These are phyloP conservation scores for Exophiala sp. DNA, from an alignment of 2,329 filamentous ascomycete species.

Conservation along the genomic window DNA sequence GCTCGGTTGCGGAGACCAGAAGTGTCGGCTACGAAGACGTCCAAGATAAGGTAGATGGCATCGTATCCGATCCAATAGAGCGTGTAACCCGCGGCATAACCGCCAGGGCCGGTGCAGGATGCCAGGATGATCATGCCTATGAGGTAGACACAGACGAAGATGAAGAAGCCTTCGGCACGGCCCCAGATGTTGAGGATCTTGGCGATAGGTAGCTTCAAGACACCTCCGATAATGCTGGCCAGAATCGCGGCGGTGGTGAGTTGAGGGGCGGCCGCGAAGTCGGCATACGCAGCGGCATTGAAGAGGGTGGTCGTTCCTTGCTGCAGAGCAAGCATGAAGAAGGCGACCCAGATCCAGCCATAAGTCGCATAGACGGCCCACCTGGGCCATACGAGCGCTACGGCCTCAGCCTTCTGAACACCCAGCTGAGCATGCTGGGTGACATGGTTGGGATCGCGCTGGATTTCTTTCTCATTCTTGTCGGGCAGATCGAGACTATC, in stretches of 20 bases:
- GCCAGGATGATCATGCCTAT: conserved; percentile 58
- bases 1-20: conserved; percentile 58
- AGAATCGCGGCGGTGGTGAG: conserved; percentile 53
- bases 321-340: conserved; percentile 46
- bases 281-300: conserved; percentile 50
- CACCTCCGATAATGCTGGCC: conserved; percentile 53
- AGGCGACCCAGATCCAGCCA: conserved; percentile 45
- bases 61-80: conserved; percentile 57
- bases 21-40: conserved; percentile 62
- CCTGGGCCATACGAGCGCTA: conserved; percentile 40
- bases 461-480: background rate
- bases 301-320: conserved; percentile 42
- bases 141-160: conserved; percentile 44
- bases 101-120: conserved; percentile 54
- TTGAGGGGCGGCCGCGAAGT: conserved; percentile 50
- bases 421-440: conserved; percentile 32
- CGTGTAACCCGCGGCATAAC: conserved; percentile 59
- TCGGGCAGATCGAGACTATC: background rate
- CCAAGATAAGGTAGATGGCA: conserved; percentile 53
- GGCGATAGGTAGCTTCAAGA: conserved; percentile 56
- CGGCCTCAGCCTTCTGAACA: conserved; percentile 42
- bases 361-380: conserved; percentile 35
- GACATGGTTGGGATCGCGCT: conserved; percentile 15
- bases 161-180: conserved; percentile 52
- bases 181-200: conserved; percentile 64